Percentiles rank a stretch among this genome's conserved stretches.
Conservation (phyloP, 306 rosid species). For the Prunus armeniaca region DNA sequence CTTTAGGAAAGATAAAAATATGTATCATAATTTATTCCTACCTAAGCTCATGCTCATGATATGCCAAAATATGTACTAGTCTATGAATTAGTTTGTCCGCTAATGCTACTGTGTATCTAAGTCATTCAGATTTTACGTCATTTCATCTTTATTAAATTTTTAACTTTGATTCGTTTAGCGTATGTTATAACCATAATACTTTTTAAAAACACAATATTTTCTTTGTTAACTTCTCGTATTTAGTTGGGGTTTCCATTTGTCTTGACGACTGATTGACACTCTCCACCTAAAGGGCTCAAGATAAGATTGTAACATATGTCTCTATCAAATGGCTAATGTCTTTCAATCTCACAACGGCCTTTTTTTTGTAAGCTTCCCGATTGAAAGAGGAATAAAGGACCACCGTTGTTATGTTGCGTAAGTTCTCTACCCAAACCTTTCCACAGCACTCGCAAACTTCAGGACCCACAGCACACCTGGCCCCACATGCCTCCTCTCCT, state of each 20-base stretch:
- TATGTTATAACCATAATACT: no score
- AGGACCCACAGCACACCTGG: neutral
- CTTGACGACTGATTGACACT: neutral
- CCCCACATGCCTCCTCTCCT: neutral
- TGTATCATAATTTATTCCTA: no score
- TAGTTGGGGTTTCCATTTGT: neutral
- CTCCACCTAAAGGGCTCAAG: neutral
- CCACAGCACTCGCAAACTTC: neutral
- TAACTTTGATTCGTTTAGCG: no score
- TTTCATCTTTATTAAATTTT: no score
- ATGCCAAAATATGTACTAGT: no score
- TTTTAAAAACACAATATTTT: neutral
- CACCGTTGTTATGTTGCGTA: neutral
- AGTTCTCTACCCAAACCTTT: neutral
- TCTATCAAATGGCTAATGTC: neutral
- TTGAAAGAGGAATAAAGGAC: neutral
- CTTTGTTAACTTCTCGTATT: neutral
- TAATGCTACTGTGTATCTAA: no score
- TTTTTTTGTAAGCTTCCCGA: neutral
- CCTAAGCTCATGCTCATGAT: no score
- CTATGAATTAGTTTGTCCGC: no score
- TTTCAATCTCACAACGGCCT: neutral
- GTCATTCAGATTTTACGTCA: no score
- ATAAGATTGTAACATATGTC: neutral
- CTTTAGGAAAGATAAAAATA: no score